Conservation (phyloP, 2,329 filamentous ascomycete species). For the Apiospora sp. region DNA sequence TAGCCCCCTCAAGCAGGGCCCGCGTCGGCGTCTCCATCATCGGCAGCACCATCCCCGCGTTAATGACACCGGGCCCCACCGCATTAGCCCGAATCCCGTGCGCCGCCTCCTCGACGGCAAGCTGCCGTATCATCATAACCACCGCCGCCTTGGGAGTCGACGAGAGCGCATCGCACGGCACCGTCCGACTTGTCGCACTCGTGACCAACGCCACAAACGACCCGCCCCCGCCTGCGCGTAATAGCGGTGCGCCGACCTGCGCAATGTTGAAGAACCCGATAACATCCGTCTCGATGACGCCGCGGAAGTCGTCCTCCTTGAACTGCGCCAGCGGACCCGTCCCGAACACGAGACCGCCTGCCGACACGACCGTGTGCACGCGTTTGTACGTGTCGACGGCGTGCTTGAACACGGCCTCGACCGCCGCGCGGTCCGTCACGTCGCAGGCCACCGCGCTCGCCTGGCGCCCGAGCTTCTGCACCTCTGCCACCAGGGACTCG, state of each 20-base stretch:
- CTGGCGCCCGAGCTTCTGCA: conserved; percentile 23
- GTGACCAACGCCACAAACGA: conserved; percentile 25
- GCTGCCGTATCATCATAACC: conserved; percentile 25
- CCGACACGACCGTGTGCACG: conserved; percentile 26
- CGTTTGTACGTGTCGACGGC: conserved; percentile 22
- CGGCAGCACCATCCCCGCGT: conserved; percentile 25
- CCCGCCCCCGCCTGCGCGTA: conserved; percentile 20
- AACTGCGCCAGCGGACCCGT: conserved; percentile 21
- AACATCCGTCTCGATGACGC: conserved; percentile 27
- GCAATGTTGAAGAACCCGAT: conserved; percentile 26
- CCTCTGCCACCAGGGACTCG: conserved; percentile 22
- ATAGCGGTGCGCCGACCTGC: conserved; percentile 24
- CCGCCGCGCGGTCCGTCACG: conserved; percentile 20
- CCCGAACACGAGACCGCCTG: conserved; percentile 23
- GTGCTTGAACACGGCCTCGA: conserved; percentile 26
- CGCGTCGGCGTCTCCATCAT: conserved; percentile 21
- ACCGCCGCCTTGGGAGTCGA: conserved; percentile 26
- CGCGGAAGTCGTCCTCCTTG: conserved; percentile 20
- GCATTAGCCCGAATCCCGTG: conserved; percentile 27
- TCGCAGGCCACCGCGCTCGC: conserved; percentile 25
- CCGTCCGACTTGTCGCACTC: conserved; percentile 20
- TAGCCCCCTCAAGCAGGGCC: conserved; percentile 22
- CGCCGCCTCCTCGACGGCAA: conserved; percentile 24
- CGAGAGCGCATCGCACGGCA: conserved; percentile 26
- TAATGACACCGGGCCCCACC: conserved; percentile 25